Conservation (phyloP, 306 rosid species). For the Sphenostylis stenocarpa region DNA sequence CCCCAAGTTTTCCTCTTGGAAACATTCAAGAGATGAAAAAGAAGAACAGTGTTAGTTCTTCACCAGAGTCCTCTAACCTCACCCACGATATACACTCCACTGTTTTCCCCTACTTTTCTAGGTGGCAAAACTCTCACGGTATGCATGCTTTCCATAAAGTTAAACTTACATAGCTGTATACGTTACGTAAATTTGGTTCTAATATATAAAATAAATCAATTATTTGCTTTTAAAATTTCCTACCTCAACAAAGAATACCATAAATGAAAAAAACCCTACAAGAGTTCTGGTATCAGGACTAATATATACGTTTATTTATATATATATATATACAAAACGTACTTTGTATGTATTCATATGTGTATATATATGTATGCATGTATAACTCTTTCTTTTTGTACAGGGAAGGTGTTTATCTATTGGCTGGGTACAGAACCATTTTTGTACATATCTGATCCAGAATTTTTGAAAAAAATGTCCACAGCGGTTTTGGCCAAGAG, state of each 20-base stretch:
- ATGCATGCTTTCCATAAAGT: constrained; percentile 24
- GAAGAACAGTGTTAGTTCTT: constrained; percentile 24
- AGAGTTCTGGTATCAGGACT: background rate
- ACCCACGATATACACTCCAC: constrained; percentile 69
- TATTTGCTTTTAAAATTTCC: background rate
- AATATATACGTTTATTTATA: background rate
- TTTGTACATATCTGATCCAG: constrained; percentile 71
- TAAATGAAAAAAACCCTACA: background rate
- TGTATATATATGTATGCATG: background rate
- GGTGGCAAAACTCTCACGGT: constrained; percentile 81
- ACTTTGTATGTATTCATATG: background rate
- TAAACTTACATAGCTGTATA: background rate
- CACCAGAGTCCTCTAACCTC: constrained; percentile 11
- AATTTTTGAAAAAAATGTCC: constrained; percentile 65
- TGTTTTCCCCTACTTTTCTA: constrained; percentile 65
- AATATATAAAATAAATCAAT: background rate
- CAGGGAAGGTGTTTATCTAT: constrained; percentile 72
- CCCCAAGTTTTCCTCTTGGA: constrained; percentile 78
- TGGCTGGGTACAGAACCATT: constrained; percentile 93
- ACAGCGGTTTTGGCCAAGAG: constrained; percentile 54
- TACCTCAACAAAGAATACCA: background rate
- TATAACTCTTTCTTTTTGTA: background rate
- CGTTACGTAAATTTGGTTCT: background rate
- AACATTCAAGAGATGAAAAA: constrained; percentile 65
- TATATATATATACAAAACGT: background rate